phyloP scores from a whole-genome alignment of 306 rosid species.

The Argentina anserina region DNA sequence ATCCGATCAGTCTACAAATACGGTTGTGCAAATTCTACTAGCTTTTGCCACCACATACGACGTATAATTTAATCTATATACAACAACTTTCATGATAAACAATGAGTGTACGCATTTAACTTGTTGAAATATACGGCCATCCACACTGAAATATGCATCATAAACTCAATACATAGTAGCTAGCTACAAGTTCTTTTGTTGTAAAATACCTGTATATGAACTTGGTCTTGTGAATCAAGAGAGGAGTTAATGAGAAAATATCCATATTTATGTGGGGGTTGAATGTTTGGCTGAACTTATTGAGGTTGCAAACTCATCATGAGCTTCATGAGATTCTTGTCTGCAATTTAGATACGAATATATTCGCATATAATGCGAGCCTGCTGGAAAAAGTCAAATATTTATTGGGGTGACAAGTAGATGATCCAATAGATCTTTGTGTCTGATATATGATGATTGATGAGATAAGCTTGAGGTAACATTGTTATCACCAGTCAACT shows the following conservation, averaged over 20 bases:
- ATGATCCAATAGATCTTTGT: neutral
- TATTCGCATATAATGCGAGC: neutral
- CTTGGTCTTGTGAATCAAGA: too few species aligned
- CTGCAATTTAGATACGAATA: neutral
- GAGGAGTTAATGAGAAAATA: neutral
- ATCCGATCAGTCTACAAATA: neutral
- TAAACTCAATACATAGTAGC: too few species aligned
- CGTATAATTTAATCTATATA: neutral
- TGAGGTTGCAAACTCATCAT: neutral
- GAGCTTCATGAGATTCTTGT: slow-evolving; percentile 14
- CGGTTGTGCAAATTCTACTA: neutral
- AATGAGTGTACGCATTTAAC: too few species aligned
- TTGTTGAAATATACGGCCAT: too few species aligned
- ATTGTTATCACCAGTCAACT: neutral
- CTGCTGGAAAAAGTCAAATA: neutral
- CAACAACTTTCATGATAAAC: too few species aligned
- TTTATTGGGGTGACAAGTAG: neutral
- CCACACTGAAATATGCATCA: too few species aligned
- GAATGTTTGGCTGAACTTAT: neutral
- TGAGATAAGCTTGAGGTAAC: slow-evolving; percentile 1
- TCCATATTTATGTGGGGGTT: neutral
- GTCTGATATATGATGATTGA: neutral
- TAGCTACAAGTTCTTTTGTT: too few species aligned
- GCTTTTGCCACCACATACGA: neutral
- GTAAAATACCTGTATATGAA: too few species aligned